Conservation (phyloP, 140 eudicot genomes). For the Flaveria floridana region DNA sequence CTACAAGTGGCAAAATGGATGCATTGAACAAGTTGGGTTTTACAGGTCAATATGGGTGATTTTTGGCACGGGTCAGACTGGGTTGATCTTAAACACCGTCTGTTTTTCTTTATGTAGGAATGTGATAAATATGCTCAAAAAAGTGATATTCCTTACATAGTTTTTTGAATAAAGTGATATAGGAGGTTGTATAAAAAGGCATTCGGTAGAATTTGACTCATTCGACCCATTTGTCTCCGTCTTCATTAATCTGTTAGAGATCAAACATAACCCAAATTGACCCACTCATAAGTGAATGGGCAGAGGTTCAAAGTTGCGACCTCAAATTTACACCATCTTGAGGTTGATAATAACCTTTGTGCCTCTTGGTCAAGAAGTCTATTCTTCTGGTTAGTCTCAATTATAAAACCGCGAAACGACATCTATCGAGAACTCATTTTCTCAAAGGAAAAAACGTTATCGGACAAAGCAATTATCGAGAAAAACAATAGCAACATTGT, state of each 20-base stretch:
- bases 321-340: not conserved
- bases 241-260: not conserved
- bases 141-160: not conserved
- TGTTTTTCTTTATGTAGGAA: not conserved
- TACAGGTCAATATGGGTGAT: slow-evolving; percentile 5
- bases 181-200: not conserved
- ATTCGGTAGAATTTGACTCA: slow-evolving; percentile 8
- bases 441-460: not conserved
- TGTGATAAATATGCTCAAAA: not conserved
- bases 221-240: not conserved
- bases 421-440: not conserved
- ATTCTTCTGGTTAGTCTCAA: not conserved
- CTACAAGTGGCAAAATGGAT: not conserved
- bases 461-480: not conserved
- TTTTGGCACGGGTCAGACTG: not conserved
- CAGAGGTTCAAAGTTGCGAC: not conserved
- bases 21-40: slow-evolving; percentile 1
- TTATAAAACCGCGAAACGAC: not conserved
- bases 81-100: not conserved
- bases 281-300: not conserved
- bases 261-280: not conserved
- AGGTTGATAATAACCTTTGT: not conserved
- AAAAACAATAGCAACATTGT: not conserved
- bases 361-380: not conserved
- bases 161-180: not conserved